Evolutionary conservation across 139 green algal species (phyloP).

Genomic region (Monoraphidium neglectum): DNA sequence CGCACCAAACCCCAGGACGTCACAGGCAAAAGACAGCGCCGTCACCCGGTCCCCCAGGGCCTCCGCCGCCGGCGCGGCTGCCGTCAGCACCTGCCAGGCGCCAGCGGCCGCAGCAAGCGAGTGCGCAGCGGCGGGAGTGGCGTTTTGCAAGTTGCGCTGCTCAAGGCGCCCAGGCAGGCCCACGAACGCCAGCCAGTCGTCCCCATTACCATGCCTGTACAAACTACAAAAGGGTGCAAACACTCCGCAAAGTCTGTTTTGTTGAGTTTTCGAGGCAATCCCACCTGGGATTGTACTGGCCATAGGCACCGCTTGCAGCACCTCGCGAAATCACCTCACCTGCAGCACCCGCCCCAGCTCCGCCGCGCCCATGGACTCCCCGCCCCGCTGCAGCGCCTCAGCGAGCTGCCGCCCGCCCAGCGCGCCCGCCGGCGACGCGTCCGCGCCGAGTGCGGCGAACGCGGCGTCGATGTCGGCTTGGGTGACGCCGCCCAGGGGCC

Average conservation of each 20-base stretch:
- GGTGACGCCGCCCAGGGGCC: conserved; percentile 51
- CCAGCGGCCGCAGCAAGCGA: neutral
- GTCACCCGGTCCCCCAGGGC: conserved; percentile 44
- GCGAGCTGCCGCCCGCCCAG: conserved; percentile 50
- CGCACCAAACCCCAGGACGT: conserved; percentile 61
- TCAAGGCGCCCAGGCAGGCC: neutral
- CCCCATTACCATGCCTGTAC: neutral
- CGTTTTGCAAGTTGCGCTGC: neutral
- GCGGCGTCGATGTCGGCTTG: conserved; percentile 50
- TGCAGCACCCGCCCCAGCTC: conserved; percentile 50
- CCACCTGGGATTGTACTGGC: too few relatives aligned
- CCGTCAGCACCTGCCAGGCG: conserved; percentile 38
- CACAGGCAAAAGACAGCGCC: conserved; percentile 45
- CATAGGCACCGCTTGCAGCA: too few relatives aligned
- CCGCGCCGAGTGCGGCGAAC: conserved; percentile 53
- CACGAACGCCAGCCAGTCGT: neutral
- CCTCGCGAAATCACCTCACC: neutral
- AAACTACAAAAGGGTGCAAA: neutral
- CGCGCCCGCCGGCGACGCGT: conserved; percentile 27
- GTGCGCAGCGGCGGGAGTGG: neutral
- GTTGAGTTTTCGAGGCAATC: neutral
- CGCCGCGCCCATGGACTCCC: conserved; percentile 52
- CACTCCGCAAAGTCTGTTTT: neutral
- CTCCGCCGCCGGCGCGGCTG: conserved; percentile 20
- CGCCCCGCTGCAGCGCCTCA: conserved; percentile 39